Base-by-base conservation (phyloP, 2,329 filamentous ascomycete species). In the Verticillium albo-atrum region DNA sequence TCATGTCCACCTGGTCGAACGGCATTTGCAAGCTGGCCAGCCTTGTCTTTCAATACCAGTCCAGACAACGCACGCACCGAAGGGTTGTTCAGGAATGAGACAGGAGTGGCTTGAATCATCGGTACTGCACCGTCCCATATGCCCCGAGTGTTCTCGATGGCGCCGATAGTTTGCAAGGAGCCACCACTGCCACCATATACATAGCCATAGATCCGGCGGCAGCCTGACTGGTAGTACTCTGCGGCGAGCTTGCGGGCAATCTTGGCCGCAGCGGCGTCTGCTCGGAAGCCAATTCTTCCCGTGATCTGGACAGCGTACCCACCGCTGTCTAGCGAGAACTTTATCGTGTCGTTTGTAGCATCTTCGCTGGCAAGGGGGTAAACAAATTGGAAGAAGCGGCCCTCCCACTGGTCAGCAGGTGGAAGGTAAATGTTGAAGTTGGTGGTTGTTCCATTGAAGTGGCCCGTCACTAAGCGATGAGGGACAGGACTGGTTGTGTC, bases 381-480 rank as follows among this genome's bases (percentile, higher is more conserved):
- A 3, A 66, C 54, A 0, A 62, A 50, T 17, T 68, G 66, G 10
- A 67, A 68, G 58, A 68, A 68, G 3, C 63, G 58, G 6, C 63
- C 61, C 2, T 62, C 42, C 63, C 62, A 68, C 20, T 10, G 6
- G 15, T 47, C n/a, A 12, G 35, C 50, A 1, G 56, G 56, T 6
- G 67, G 64, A 9, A 68, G 63, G 47, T 68, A 68, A 6, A 68
- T 64, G 4, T 64, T 68, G 47, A 68, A 66, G 32, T 62, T 62
- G 12, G 64, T 56, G 3, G 20, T 26, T 0, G 63, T 68, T 12
- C 60, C 61, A 12, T 60, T 47, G 28, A 68, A 64, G 30, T 64
- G 63, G 0, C 64, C 65, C 1, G 64, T 61, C n/a, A 68, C 57
- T 27, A 7, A 60, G 3, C 27, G 35, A 37, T 68, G 66, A 4